phyloP scores from a whole-genome alignment of 2,329 filamentous ascomycete species.

The Pseudogymnoascus sp. region DNA sequence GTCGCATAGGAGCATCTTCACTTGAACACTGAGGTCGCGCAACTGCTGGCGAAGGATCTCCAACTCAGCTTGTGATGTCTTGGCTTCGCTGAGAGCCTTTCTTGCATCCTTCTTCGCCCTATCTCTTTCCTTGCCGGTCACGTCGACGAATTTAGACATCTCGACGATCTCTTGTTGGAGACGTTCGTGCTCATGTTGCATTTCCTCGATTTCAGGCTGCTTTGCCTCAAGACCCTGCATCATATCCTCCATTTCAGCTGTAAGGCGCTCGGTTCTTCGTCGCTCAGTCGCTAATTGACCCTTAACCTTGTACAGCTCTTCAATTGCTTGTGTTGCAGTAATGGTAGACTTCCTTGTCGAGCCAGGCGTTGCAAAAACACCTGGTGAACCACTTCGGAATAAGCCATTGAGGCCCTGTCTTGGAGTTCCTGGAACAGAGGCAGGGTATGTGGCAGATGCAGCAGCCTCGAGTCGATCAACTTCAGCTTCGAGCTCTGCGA shows the following conservation, averaged over 20 bases:
- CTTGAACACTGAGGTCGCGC: slow-evolving; percentile 80
- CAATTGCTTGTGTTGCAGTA: slow-evolving; percentile 56
- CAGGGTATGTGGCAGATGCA: slow-evolving; percentile 32
- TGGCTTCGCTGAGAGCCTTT: slow-evolving; percentile 69
- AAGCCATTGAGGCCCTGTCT: slow-evolving; percentile 45
- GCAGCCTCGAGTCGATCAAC: slow-evolving; percentile 55
- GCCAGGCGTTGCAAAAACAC: slow-evolving; percentile 50
- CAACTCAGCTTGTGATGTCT: slow-evolving; percentile 57
- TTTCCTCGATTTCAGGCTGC: slow-evolving; percentile 80
- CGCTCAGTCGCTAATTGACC: slow-evolving; percentile 67
- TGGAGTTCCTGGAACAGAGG: slow-evolving; percentile 52
- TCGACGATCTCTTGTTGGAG: slow-evolving; percentile 75
- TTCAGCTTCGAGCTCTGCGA: slow-evolving; percentile 58
- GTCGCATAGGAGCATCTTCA: slow-evolving; percentile 86
- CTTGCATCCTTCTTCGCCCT: slow-evolving; percentile 68
- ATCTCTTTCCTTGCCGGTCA: slow-evolving; percentile 75
- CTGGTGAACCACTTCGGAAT: slow-evolving; percentile 50
- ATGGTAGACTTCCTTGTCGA: slow-evolving; percentile 50
- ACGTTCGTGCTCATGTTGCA: slow-evolving; percentile 72
- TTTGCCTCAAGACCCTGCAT: slow-evolving; percentile 78
- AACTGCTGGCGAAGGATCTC: slow-evolving; percentile 80
- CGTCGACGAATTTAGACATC: slow-evolving; percentile 78
- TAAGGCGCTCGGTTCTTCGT: slow-evolving; percentile 66
- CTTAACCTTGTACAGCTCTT: slow-evolving; percentile 62
- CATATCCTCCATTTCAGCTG: slow-evolving; percentile 75